Conservation (phyloP, 208 protist genomes). For the Crithidia bombi region DNA sequence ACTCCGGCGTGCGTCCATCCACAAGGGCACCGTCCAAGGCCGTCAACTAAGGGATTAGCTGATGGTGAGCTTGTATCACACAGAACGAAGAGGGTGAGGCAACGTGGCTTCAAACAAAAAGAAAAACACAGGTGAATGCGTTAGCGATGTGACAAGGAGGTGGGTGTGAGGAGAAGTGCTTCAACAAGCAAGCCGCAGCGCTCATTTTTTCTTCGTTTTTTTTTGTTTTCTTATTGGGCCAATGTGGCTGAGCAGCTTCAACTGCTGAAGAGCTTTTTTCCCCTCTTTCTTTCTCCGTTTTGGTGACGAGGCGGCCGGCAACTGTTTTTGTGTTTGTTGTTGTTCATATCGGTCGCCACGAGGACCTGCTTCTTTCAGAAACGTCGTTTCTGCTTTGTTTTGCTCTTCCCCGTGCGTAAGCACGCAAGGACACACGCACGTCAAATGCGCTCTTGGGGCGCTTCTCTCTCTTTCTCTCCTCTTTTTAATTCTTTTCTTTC, state of each 20-base stretch:
- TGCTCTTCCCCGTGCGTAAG: too few species aligned
- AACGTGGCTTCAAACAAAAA: too few species aligned
- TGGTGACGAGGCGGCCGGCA: background rate
- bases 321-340: background rate
- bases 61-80: background rate
- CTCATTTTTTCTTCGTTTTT: background rate
- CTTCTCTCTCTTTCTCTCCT: background rate
- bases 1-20: constrained; percentile 9
- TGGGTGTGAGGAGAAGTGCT: too few species aligned
- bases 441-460: too few species aligned
- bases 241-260: background rate
- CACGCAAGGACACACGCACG: too few species aligned
- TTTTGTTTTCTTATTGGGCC: background rate
- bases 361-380: too few species aligned
- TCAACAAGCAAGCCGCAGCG: too few species aligned
- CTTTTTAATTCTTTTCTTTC: constrained; percentile 1
- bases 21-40: constrained; percentile 42
- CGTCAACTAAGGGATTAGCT: constrained; percentile 2
- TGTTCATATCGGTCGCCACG: too few species aligned
- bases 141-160: too few species aligned
- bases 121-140: too few species aligned
- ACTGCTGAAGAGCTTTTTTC: background rate
- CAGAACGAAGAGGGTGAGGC: too few species aligned
- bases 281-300: constrained; percentile 2
- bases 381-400: too few species aligned